A percentile compares a stretch with the other conserved stretches of the same genome.
Conservation (phyloP, 2,329 filamentous ascomycete genomes). For the Neurospora sp. region DNA sequence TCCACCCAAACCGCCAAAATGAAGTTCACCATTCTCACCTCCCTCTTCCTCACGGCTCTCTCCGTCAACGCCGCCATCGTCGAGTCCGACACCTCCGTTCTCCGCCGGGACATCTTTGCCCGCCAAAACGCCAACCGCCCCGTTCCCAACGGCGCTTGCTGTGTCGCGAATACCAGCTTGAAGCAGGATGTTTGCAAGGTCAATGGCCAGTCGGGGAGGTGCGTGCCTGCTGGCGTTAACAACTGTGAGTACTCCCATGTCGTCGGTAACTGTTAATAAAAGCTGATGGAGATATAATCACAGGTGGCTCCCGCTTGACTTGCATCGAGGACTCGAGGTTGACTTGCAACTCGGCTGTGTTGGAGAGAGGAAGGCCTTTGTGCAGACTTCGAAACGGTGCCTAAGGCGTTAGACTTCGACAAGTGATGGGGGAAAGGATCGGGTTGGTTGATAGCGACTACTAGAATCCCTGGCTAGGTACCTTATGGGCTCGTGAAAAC, state of each 20-base stretch:
- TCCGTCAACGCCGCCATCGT: slow-evolving; percentile 19
- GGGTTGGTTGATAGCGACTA: neutral
- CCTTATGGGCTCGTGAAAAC: neutral
- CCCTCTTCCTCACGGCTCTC: slow-evolving; percentile 14
- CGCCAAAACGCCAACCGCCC: slow-evolving; percentile 26
- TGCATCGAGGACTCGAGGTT: slow-evolving; percentile 14
- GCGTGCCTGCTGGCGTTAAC: slow-evolving; percentile 25
- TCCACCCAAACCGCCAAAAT: slow-evolving; percentile 14
- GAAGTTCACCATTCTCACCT: slow-evolving; percentile 17
- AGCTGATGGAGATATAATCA: neutral
- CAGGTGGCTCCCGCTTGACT: slow-evolving; percentile 5
- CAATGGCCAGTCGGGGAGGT: slow-evolving; percentile 24
- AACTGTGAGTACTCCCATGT: slow-evolving; percentile 20
- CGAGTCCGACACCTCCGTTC: slow-evolving; percentile 15
- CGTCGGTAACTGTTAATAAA: neutral
- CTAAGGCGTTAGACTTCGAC: neutral
- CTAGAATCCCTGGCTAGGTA: neutral
- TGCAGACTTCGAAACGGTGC: slow-evolving; percentile 10
- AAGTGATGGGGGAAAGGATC: neutral
- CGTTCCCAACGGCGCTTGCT: slow-evolving; percentile 25
- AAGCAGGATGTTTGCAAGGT: slow-evolving; percentile 28
- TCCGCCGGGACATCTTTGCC: slow-evolving; percentile 12
- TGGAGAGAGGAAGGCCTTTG: slow-evolving; percentile 16
- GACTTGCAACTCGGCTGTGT: slow-evolving; percentile 13
- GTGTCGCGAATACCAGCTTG: slow-evolving; percentile 24